phyloP scores from a whole-genome alignment of 345 rosid species.

The Schrenkiella parvula region DNA sequence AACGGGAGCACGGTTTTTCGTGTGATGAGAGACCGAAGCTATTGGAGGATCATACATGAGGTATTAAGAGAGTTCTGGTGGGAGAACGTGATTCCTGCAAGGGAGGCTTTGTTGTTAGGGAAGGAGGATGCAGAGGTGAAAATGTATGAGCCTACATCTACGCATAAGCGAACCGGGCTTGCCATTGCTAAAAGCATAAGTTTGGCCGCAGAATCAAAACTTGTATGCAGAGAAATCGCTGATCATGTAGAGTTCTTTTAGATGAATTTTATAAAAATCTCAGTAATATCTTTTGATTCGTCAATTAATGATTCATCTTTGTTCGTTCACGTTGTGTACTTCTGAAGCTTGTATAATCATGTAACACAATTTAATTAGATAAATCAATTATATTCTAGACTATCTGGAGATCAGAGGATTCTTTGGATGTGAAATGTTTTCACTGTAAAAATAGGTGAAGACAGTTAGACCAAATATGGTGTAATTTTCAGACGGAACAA shows the following conservation, averaged over 20 bases:
- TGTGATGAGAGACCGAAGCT: conserved; percentile 53
- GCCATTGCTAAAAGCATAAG: conserved; percentile 56
- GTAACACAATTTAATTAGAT: neutral
- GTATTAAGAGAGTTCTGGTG: conserved; percentile 86
- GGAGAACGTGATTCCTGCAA: conserved; percentile 81
- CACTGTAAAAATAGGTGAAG: conserved; percentile 5
- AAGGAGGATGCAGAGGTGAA: conserved; percentile 41
- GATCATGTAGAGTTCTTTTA: conserved; percentile 75
- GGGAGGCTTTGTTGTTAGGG: conserved; percentile 58
- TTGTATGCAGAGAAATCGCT: conserved; percentile 75
- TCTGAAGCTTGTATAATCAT: neutral
- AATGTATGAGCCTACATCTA: conserved; percentile 55
- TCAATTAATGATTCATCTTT: neutral
- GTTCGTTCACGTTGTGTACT: neutral
- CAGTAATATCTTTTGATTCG: neutral
- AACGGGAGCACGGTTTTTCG: conserved; percentile 83
- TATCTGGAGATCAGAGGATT: neutral
- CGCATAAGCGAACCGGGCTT: conserved; percentile 64
- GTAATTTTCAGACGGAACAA: neutral
- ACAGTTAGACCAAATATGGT: neutral
- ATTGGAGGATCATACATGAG: conserved; percentile 65
- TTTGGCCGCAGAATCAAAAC: conserved; percentile 59
- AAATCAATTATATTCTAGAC: neutral
- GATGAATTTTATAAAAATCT: conserved; percentile 38
- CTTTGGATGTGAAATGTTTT: neutral